Conservation (phyloP, 2,329 filamentous ascomycete species). For the Dothiorella sarmentorum region DNA sequence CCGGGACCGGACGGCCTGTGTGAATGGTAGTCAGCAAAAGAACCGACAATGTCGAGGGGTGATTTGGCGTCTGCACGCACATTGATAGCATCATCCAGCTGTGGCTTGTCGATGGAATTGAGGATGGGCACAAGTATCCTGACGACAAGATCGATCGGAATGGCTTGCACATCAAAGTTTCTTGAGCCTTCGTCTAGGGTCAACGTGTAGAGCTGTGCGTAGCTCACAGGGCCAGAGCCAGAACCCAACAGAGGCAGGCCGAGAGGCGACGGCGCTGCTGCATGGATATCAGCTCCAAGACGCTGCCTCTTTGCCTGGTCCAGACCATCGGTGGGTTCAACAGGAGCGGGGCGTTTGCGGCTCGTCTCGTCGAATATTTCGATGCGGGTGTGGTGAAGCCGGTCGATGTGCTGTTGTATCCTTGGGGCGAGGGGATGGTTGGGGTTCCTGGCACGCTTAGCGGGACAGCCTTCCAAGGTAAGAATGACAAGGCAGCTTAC, state of each 20-base stretch:
- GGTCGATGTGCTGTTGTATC: conserved; percentile 84
- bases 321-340: conserved; percentile 66
- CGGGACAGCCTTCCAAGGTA: background rate
- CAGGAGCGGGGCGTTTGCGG: conserved; percentile 71
- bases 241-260: conserved; percentile 69
- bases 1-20: conserved; percentile 40
- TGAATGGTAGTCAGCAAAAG: background rate
- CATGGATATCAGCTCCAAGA: conserved; percentile 52
- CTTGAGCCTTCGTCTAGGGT: conserved; percentile 71
- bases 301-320: conserved; percentile 81
- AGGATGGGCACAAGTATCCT: conserved; percentile 80
- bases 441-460: conserved; percentile 59
- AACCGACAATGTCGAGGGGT: background rate
- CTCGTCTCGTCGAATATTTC: conserved; percentile 76
- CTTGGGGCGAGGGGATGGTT: conserved; percentile 70
- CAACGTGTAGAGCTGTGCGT: conserved; percentile 82
- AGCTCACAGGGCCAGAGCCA: conserved; percentile 72
- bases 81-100: conserved; percentile 70
- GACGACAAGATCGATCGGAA: conserved; percentile 72
- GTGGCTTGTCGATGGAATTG: conserved; percentile 63
- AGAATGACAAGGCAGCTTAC: conserved; percentile 46
- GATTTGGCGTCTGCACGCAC: no score
- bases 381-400: conserved; percentile 71
- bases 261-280: conserved; percentile 41
- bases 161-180: conserved; percentile 75